Evolutionary conservation across 805 yeast genomes (phyloP).

Genomic region (Schizosaccharomyces osmophilus): DNA sequence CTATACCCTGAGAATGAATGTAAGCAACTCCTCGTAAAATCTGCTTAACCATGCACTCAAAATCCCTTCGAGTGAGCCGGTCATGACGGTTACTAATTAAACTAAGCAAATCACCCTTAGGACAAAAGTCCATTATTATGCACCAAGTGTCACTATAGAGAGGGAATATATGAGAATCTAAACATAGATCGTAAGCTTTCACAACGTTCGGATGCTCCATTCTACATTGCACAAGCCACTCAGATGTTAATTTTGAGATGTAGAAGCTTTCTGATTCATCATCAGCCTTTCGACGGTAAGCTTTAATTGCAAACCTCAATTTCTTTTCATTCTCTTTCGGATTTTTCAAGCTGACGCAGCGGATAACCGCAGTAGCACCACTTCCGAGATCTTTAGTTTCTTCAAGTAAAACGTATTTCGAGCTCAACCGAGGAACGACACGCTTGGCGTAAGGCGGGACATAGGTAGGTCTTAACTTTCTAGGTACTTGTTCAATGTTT

Average conservation of each 20-base stretch:
- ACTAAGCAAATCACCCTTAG: slow-evolving; percentile 65
- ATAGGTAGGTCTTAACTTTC: background rate
- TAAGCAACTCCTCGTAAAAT: slow-evolving; percentile 59
- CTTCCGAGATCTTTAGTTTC: slow-evolving; percentile 10
- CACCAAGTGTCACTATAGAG: slow-evolving; percentile 12
- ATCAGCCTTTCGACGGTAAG: slow-evolving; percentile 41
- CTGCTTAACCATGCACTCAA: slow-evolving; percentile 78
- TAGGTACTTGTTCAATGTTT: background rate
- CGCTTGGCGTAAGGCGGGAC: background rate
- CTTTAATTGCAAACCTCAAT: slow-evolving; percentile 57
- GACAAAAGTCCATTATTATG: slow-evolving; percentile 44
- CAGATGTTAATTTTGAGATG: slow-evolving; percentile 50
- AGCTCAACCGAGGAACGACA: background rate
- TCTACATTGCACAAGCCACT: slow-evolving; percentile 60
- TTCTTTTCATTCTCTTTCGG: slow-evolving; percentile 6
- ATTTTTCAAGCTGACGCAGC: slow-evolving; percentile 6
- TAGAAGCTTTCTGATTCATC: slow-evolving; percentile 28
- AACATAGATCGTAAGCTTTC: slow-evolving; percentile 37
- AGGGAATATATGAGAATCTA: slow-evolving; percentile 5
- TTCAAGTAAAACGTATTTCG: background rate
- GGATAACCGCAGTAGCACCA: slow-evolving; percentile 15
- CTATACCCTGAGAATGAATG: slow-evolving; percentile 77
- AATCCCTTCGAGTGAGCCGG: slow-evolving; percentile 39
- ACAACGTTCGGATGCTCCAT: slow-evolving; percentile 58
- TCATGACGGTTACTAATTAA: slow-evolving; percentile 20